Evolutionary conservation across 2,329 filamentous ascomycete genomes (phyloP), one percentile per base, ranked within the genome.

Genomic region (Sclerotinia glacialis): DNA sequence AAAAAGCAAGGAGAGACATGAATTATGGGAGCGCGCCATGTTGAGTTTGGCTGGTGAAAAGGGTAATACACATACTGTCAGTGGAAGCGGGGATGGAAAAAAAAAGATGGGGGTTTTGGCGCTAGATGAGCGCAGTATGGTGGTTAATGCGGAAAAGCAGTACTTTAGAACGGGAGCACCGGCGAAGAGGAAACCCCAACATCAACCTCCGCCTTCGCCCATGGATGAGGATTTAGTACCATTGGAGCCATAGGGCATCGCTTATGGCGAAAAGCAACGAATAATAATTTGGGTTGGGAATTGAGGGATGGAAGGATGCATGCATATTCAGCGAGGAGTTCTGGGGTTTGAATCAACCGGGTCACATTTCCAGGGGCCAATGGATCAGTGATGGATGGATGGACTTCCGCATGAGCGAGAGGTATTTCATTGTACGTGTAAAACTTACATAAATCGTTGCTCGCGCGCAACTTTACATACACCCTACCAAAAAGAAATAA

Each of bases 121-220:
- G 16, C 85, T 87, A 16, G 70, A 85, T 84, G 86, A 89, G 67
- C 82, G 86, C 71, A 88, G 85, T 73, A 86, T 87, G 79, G 85
- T 89, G 75, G 86, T 89, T 44, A 87, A 89, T 69, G 81, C 84
- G 2, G 83, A 85, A 34, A 79, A 79, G 63, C 76, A 77, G 12
- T 85, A 83, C 68, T 78, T 82, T 53, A 82, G 86, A 50, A 83
- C 83, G 69, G 72, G 73, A 18, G 69, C 69, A 12, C 52, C 69
- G 4, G 50, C 64, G 42, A 73, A 71, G 61, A 73, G 69, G 47
- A 73, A 69, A 56, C 54, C 59, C 14, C 66, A 44, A n/a, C 34
- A 66, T 18, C 54, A 47, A 16, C 31, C 44, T 49, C 44, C 46
- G n/a, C 44, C 49, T 28, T 28, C 42, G 7, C 50, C 55, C 1